Conservation (phyloP, 805 yeast species). For the Saturnispora halmiae region DNA sequence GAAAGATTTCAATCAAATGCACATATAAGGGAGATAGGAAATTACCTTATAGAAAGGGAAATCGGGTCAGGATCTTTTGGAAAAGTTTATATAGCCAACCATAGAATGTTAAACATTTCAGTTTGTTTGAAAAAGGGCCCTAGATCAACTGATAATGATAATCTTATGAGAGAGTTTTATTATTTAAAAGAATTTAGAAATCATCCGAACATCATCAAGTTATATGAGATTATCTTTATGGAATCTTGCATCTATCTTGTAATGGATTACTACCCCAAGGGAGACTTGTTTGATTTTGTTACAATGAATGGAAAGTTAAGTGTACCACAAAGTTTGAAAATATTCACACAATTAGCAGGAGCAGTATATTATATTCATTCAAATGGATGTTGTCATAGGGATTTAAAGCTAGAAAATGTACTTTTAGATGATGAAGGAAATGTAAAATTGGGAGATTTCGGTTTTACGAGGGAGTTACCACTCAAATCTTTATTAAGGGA, state of each 20-base stretch:
- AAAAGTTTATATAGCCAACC: constrained; percentile 78
- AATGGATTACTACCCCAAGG: constrained; percentile 80
- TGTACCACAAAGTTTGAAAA: constrained; percentile 37
- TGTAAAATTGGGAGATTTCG: constrained; percentile 84
- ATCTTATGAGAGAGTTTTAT: constrained; percentile 81
- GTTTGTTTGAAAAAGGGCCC: constrained; percentile 78
- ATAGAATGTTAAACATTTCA: constrained; percentile 60
- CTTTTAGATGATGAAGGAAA: constrained; percentile 48
- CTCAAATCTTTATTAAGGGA: constrained; percentile 49
- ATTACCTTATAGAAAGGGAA: constrained; percentile 59
- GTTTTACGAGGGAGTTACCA: constrained; percentile 74
- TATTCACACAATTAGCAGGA: constrained; percentile 59
- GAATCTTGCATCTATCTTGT: constrained; percentile 80
- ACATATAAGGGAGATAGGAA: constrained; percentile 63
- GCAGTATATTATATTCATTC: constrained; percentile 74
- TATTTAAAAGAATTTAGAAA: constrained; percentile 69
- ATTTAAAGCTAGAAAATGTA: constrained; percentile 89
- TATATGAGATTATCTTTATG: constrained; percentile 79
- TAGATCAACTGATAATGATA: constrained; percentile 50
- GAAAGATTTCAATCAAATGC: constrained; percentile 25
- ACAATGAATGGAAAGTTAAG: constrained; percentile 44
- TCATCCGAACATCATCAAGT: constrained; percentile 74
- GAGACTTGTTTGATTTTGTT: constrained; percentile 63
- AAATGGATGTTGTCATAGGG: constrained; percentile 81
- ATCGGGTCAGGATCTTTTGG: constrained; percentile 94